A percentile compares a stretch with the other conserved stretches of the same genome.
phyloP scores from a whole-genome alignment of 139 green algal genomes.

The Chlamydomonas eustigma region DNA sequence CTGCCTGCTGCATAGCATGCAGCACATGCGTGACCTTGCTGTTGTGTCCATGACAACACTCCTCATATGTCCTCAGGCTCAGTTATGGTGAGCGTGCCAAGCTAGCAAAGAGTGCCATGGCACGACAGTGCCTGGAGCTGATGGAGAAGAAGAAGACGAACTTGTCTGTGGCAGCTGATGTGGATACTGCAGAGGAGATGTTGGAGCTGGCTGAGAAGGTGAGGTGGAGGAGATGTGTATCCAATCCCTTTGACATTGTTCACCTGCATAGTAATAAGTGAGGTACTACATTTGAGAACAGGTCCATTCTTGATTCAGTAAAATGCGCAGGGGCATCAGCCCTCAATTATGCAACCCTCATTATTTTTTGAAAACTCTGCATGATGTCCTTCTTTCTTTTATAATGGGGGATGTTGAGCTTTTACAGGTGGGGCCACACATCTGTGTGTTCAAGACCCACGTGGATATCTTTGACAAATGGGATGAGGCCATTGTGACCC shows the following conservation, averaged over 20 bases:
- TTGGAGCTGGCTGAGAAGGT: slow-evolving; percentile 84
- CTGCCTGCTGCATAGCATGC: too few relatives aligned
- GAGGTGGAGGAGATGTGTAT: not conserved
- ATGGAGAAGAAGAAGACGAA: slow-evolving; percentile 96
- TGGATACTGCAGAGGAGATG: slow-evolving; percentile 84
- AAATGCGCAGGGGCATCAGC: too few relatives aligned
- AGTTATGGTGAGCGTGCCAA: slow-evolving; percentile 75
- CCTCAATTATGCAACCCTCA: not conserved
- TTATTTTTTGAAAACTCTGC: not conserved
- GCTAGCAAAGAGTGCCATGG: slow-evolving; percentile 24
- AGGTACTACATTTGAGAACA: too few relatives aligned
- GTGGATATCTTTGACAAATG: slow-evolving; percentile 88
- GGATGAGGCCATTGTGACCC: slow-evolving; percentile 35
- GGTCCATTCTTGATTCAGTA: too few relatives aligned
- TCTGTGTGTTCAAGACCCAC: slow-evolving; percentile 98
- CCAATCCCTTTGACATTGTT: too few relatives aligned
- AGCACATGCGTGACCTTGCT: too few relatives aligned
- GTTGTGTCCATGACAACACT: too few relatives aligned
- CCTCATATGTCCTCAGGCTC: slow-evolving; percentile 35
- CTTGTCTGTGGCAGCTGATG: slow-evolving; percentile 91
- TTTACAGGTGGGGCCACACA: slow-evolving; percentile 83
- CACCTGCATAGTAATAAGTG: too few relatives aligned
- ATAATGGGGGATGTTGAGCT: not conserved
- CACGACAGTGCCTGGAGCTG: slow-evolving; percentile 72
- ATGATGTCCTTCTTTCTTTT: not conserved